Base-by-base conservation (phyloP, 2,329 filamentous ascomycete genomes). In the Pseudogymnoascus sp. region DNA sequence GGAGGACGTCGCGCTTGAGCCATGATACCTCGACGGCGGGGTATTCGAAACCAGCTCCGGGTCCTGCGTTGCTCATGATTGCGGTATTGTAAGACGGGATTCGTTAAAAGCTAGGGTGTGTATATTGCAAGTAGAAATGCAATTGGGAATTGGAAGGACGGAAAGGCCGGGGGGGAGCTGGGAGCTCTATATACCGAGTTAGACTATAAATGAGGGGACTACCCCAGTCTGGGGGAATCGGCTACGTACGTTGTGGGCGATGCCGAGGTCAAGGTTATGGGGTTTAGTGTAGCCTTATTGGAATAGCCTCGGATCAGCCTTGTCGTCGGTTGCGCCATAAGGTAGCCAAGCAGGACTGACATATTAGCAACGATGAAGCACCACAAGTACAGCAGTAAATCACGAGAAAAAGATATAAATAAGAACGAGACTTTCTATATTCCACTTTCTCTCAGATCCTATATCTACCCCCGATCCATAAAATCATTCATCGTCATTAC, bases 1-100 rank as follows among this genome's bases (percentile, higher is more conserved):
- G 86, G 65, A 97, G 81, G 36, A 87, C 85, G 79, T 97, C 92
- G 67, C 92, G 86, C 82, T 92, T 92, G 69, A 90, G 76, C 92
- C 92, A 97, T 69, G 87, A 83, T 9, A 96, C 90, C 72, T 87
- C 83, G 71, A 84, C 79, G 58, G 83, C 75, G 63, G 90, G 90
- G 74, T 89, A 96, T 75, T 94, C 84, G 76, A 92, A 92, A 70
- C 91, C 90, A 72, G 79, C 83, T 67, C 84, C 84, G 65, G 72
- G 72, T 35, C 10, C 10, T 36, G 29, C 52, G 25, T 42, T 58
- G 58, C 58, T 40, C 58, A 60, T 60, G 52, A 21, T 58, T 33
- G 29, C 29, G 52, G 52, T 35, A 5, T 3, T 58, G 6, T 58
- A 21, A 15, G 31, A 39, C 7, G 8, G 8, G 15, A 39, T 12